Conservation (phyloP, 345 rosid species). For the Syzygium oleosum region DNA sequence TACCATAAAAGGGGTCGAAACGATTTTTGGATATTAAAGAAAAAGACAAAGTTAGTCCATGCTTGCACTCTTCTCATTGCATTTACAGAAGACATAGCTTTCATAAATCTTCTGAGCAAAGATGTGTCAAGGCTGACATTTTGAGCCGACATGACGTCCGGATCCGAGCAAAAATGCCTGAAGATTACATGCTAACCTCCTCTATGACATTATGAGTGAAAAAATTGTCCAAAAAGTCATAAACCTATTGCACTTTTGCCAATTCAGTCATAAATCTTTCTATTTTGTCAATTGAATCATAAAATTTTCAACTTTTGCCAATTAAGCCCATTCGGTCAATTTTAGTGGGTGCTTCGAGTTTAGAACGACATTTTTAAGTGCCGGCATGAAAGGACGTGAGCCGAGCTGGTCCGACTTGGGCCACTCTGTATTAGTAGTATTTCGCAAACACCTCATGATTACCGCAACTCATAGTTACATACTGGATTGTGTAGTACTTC, state of each 20-base stretch:
- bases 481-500: background rate
- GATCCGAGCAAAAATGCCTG: background rate
- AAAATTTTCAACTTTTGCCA: too few relatives aligned
- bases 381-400: background rate
- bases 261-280: too few relatives aligned
- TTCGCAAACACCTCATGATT: background rate
- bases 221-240: too few relatives aligned
- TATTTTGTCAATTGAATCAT: too few relatives aligned
- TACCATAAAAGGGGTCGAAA: too few relatives aligned
- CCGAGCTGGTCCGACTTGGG: background rate
- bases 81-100: too few relatives aligned
- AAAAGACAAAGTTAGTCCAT: too few relatives aligned
- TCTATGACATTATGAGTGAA: background rate
- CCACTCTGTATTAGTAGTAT: background rate
- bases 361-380: background rate
- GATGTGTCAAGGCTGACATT: background rate
- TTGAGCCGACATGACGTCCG: background rate
- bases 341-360: background rate
- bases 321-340: too few relatives aligned
- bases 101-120: too few relatives aligned
- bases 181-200: background rate
- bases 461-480: background rate
- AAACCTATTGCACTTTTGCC: too few relatives aligned
- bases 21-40: too few relatives aligned
- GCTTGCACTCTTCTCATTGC: too few relatives aligned